Conservation (phyloP, 441 rosid species). For the Gossypium aridum region DNA sequence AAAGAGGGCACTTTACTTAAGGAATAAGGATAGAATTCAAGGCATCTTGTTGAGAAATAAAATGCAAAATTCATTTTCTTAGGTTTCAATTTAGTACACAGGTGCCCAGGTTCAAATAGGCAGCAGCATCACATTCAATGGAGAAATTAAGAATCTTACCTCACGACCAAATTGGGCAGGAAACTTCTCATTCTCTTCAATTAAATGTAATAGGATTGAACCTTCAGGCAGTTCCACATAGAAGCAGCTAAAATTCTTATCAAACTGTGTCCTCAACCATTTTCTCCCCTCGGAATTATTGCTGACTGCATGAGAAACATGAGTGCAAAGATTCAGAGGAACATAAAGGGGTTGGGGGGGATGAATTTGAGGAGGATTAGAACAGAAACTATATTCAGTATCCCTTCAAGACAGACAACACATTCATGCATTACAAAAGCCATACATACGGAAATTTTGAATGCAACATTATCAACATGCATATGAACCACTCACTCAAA, state of each 20-base stretch:
- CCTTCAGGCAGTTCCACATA: slow-evolving; percentile 82
- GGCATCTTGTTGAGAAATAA: neutral
- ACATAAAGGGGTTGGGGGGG: neutral
- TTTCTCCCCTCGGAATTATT: slow-evolving; percentile 57
- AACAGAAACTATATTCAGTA: neutral
- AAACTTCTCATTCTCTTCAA: slow-evolving; percentile 72
- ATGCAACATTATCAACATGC: neutral
- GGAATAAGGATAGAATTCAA: neutral
- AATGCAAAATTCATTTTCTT: neutral
- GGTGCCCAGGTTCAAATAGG: neutral
- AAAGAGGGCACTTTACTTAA: neutral
- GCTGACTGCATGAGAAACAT: slow-evolving; percentile 34
- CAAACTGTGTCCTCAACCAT: slow-evolving; percentile 58
- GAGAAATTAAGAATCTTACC: slow-evolving; percentile 32
- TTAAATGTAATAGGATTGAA: slow-evolving; percentile 44
- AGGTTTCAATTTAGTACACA: neutral
- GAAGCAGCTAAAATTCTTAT: slow-evolving; percentile 52
- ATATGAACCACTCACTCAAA: slow-evolving; percentile 2
- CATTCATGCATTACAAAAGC: neutral
- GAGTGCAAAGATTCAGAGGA: neutral
- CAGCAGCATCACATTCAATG: neutral
- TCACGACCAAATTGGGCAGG: slow-evolving; percentile 95
- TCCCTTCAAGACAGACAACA: neutral
- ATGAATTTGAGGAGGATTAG: neutral
- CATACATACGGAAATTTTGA: neutral